Conservation (phyloP, 2,329 filamentous ascomycete species). For the Aureobasidium namibiae region DNA sequence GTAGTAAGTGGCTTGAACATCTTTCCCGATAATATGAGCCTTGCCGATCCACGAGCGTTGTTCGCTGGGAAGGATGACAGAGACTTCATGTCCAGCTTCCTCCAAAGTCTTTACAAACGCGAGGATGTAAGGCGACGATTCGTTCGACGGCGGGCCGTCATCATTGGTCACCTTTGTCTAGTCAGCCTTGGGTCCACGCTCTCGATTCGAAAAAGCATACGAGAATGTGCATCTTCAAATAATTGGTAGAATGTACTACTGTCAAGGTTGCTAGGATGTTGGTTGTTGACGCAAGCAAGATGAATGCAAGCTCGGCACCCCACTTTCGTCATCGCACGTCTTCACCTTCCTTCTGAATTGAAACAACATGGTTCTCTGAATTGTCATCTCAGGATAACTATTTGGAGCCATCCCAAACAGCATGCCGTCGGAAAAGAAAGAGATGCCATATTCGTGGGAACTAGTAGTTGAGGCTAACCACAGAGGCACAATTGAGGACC, state of each 20-base stretch:
- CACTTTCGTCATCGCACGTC: neutral
- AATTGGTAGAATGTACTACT: neutral
- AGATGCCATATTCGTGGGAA: neutral
- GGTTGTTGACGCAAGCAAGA: neutral
- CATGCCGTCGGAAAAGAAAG: neutral
- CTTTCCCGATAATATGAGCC: constrained; percentile 81
- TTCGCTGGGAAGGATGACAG: constrained; percentile 80
- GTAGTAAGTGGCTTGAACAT: constrained; percentile 50
- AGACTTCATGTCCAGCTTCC: constrained; percentile 72
- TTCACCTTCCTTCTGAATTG: neutral
- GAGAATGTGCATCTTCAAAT: constrained; percentile 17
- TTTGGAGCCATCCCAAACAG: neutral
- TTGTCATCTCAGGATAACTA: too few relatives aligned
- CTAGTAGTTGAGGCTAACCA: neutral
- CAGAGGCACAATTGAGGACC: neutral
- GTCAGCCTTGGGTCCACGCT: neutral
- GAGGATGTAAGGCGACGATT: constrained; percentile 43
- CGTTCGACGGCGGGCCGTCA: constrained; percentile 42
- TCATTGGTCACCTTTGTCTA: constrained; percentile 40
- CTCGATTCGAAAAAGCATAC: constrained; percentile 12
- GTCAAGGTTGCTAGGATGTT: neutral
- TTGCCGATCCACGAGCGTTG: constrained; percentile 98
- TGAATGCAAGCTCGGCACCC: neutral
- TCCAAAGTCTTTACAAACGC: constrained; percentile 39
- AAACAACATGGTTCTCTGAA: neutral